Conservation (phyloP, 208 protist species). For the Trypanosoma vivax region DNA sequence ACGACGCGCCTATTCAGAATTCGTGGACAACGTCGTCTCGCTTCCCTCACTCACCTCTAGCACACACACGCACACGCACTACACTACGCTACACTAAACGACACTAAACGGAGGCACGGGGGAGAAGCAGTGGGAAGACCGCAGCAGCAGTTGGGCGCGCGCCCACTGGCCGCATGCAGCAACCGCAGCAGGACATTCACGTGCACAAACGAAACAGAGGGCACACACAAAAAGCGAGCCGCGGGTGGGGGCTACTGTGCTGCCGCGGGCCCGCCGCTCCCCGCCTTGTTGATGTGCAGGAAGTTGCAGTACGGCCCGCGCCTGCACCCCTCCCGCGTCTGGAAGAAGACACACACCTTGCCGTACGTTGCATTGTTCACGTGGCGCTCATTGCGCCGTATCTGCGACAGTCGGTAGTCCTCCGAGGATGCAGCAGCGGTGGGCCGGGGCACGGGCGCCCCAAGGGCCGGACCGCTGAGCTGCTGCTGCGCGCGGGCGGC, state of each 20-base stretch:
- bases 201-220: too few species aligned
- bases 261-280: background rate
- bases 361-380: conserved; percentile 43
- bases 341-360: conserved; percentile 55
- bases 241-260: background rate
- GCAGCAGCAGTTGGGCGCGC: too few species aligned
- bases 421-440: conserved; percentile 16
- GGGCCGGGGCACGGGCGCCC: conserved; percentile 1
- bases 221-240: background rate
- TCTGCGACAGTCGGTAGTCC: conserved; percentile 67
- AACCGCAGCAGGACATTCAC: too few species aligned
- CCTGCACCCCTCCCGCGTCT: conserved; percentile 54
- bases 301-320: conserved; percentile 59
- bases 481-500: background rate
- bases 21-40: too few species aligned
- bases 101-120: too few species aligned
- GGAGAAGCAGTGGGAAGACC: too few species aligned
- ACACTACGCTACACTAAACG: too few species aligned
- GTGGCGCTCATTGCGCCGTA: conserved; percentile 62
- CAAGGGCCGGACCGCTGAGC: background rate
- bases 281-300: conserved; percentile 41
- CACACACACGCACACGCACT: too few species aligned
- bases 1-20: too few species aligned
- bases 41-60: too few species aligned
- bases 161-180: too few species aligned